Base-by-base conservation (phyloP, 176 grass and related monocot genomes). In the Tillandsia fasciculata region DNA sequence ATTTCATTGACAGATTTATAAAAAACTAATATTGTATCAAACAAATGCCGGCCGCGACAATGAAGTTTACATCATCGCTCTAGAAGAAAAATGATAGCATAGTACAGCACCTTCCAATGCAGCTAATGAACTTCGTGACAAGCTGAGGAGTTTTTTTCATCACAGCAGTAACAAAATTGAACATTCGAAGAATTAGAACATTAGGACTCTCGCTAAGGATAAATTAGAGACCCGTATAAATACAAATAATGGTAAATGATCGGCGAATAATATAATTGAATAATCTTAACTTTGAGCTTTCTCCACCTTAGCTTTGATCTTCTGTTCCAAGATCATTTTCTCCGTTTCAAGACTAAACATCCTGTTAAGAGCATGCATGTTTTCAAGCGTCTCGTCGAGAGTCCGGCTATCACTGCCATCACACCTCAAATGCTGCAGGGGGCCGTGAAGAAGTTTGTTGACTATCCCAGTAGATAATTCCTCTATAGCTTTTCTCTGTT, bases 231-330 rank as follows among this genome's bases (percentile, higher is more conserved):
- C 8, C 15, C 10, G 56, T 20, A n/a, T 20, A 61, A 15, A 61
- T 15, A 61, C 8, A 61, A 18, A 10, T 20, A 18, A n/a, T 49
- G 49, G 61, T 53, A 14, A 54, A 54, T 49, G 70, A 52, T 72
- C 2, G 7, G 51, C 20, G 12, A 76, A 82, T 67, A 1, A 26
- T 23, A 82, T 67, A 1, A 26, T 23, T 65, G 22, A 54, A 63
- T 12, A 15, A 71, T 27, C 69, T 96, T 80, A 96, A 54, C 22
- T 84, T 80, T 96, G 87, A 70, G 69, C 73, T 69, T 96, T 96
- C 78, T 96, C 91, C 70, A 90, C 91, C 87, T 96, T 96, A 0
- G 91, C 91, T 66, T 90, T 96, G 78, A 96, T 87, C 76, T 96
- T 96, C 75, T 86, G 81, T 79, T 96, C 87, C 1, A 96, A 68